A percentile compares a stretch with the other conserved stretches of the same genome.
Conservation (phyloP, 192 early-diverging fungal species). For the Backusella liffmaniae region DNA sequence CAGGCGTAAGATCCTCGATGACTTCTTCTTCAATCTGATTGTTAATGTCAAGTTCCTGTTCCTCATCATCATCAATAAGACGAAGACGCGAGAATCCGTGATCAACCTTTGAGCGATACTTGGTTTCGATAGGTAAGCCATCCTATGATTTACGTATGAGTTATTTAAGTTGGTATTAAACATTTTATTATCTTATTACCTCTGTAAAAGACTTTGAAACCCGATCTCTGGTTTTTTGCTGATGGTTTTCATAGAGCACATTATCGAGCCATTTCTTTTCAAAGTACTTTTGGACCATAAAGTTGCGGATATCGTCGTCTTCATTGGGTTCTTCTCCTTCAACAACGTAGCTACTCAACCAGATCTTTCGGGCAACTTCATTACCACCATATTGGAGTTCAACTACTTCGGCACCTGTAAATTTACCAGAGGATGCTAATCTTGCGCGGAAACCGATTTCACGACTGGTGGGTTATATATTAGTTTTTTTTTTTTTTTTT, state of each 20-base stretch:
- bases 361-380: background rate
- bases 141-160: background rate
- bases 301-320: background rate
- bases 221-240: background rate
- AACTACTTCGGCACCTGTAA: background rate
- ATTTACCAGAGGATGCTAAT: background rate
- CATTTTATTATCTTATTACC: background rate
- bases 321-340: background rate
- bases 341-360: background rate
- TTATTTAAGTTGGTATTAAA: background rate
- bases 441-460: background rate
- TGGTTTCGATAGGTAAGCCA: background rate
- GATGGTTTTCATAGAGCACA: background rate
- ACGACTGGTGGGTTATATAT: background rate
- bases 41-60: background rate
- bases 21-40: background rate
- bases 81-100: background rate
- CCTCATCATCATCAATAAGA: background rate
- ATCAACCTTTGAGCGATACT: background rate
- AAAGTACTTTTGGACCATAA: background rate
- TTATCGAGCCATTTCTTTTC: slow-evolving; percentile 4
- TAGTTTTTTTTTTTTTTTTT: background rate
- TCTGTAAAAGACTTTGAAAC: background rate
- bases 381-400: background rate
- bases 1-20: background rate